Percentiles rank a stretch among this genome's conserved stretches.
Conservation (phyloP, 306 rosid species). For the Prunus davidiana region DNA sequence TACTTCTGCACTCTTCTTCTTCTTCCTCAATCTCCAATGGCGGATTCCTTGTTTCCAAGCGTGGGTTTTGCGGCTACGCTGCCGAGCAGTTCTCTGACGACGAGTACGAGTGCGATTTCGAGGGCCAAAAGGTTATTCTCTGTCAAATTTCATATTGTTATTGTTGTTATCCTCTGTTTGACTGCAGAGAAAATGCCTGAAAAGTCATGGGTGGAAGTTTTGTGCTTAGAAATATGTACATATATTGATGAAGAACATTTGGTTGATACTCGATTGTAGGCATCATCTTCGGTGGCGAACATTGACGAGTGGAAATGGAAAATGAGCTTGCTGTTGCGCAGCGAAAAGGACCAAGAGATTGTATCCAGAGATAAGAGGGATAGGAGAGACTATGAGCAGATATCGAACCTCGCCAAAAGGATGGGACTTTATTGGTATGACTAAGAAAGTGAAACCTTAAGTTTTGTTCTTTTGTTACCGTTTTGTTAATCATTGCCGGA, state of each 20-base stretch:
- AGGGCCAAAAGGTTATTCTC: slow-evolving; percentile 48
- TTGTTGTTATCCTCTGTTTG: slow-evolving; percentile 1
- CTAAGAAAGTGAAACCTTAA: background rate
- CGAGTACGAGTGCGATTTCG: slow-evolving; percentile 74
- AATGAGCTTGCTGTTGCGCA: slow-evolving; percentile 78
- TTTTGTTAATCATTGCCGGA: slow-evolving; percentile 7
- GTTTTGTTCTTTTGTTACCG: background rate
- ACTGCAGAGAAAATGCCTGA: background rate
- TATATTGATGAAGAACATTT: background rate
- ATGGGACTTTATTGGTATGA: slow-evolving; percentile 80
- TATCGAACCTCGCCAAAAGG: slow-evolving; percentile 86
- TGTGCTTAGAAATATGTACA: background rate
- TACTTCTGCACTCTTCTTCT: slow-evolving; percentile 19
- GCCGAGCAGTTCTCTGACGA: slow-evolving; percentile 89
- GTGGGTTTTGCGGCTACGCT: slow-evolving; percentile 49
- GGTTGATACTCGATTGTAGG: slow-evolving; percentile 37
- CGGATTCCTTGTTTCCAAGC: slow-evolving; percentile 25
- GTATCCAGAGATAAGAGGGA: slow-evolving; percentile 81
- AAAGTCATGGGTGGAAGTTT: background rate
- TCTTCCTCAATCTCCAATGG: slow-evolving; percentile 27
- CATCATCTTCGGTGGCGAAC: slow-evolving; percentile 87
- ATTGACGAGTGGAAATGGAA: slow-evolving; percentile 99
- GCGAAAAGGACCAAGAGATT: slow-evolving; percentile 87
- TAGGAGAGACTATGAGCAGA: slow-evolving; percentile 93
- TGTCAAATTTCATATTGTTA: background rate